Conservation (phyloP, 768 basidiomycete genomes). For the Leccinum disarticulatum region DNA sequence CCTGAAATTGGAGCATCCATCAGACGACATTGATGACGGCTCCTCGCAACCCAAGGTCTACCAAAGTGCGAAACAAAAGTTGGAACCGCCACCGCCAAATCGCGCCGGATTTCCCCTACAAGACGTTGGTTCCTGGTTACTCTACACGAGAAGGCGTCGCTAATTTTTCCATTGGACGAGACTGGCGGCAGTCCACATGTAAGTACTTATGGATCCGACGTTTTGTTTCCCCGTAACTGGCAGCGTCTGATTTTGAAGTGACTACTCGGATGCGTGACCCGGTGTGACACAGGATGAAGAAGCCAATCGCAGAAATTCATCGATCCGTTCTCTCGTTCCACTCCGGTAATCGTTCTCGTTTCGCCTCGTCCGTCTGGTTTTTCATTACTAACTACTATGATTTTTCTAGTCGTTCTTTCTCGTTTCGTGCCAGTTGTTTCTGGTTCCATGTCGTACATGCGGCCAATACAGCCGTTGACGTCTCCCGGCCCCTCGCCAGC, state of each 20-base stretch:
- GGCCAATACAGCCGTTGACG: too few species aligned
- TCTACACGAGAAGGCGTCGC: constrained; percentile 3
- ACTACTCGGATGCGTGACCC: background rate
- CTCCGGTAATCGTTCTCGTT: too few species aligned
- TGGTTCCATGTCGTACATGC: too few species aligned
- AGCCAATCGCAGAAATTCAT: too few species aligned
- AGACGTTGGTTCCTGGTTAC: background rate
- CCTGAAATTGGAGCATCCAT: background rate
- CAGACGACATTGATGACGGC: background rate
- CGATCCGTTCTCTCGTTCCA: too few species aligned
- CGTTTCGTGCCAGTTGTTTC: too few species aligned
- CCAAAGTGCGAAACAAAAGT: background rate
- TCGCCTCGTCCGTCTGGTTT: too few species aligned
- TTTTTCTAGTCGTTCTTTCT: too few species aligned
- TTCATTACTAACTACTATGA: too few species aligned
- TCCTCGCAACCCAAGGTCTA: background rate
- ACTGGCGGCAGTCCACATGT: background rate
- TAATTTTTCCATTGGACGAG: constrained; percentile 18
- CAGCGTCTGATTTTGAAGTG: too few species aligned
- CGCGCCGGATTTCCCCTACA: background rate
- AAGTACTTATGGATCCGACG: background rate
- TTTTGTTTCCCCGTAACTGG: background rate
- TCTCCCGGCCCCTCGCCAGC: too few species aligned
- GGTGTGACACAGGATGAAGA: background rate
- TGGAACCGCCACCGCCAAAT: background rate